These are phyloP conservation scores for Pseudoneurospora amorphoporcata DNA, from an alignment of 495 filamentous ascomycete species.

Conservation along the genomic window DNA sequence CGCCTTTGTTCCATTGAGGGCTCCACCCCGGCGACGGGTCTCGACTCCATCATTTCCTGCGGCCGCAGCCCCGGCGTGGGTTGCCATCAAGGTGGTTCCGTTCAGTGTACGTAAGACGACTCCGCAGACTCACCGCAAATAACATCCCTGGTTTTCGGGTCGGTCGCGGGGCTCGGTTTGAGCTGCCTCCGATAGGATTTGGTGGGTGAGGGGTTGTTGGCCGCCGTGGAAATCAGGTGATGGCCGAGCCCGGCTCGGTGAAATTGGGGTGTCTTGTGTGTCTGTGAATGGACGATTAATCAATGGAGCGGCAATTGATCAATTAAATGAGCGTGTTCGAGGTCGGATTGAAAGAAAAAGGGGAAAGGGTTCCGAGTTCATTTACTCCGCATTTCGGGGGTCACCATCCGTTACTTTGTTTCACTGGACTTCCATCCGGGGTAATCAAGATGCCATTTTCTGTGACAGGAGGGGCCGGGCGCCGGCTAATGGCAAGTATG, in stretches of 20 bases:
- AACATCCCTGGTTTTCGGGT: not conserved
- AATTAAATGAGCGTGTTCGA: not conserved
- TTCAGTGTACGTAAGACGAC: not conserved
- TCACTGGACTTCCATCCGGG: not conserved
- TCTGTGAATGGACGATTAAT: not conserved
- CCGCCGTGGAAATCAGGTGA: not conserved
- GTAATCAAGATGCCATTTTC: not conserved
- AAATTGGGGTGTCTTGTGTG: not conserved
- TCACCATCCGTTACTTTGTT: not conserved
- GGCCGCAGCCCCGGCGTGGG: not conserved
- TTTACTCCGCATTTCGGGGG: not conserved
- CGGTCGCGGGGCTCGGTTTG: not conserved
- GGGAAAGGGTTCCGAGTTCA: not conserved
- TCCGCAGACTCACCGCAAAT: not conserved
- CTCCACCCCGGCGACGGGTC: not conserved
- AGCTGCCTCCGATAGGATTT: not conserved
- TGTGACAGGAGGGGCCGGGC: not conserved
- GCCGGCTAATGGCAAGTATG: not conserved
- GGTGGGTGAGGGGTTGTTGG: not conserved
- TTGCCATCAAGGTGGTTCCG: not conserved
- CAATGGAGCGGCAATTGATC: not conserved
- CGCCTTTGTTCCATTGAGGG: not conserved
- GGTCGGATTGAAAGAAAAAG: not conserved
- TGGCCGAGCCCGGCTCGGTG: not conserved
- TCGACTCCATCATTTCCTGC: not conserved